Conservation (phyloP, 2,329 filamentous ascomycete genomes). For the Clarireedia homoeocarpa region DNA sequence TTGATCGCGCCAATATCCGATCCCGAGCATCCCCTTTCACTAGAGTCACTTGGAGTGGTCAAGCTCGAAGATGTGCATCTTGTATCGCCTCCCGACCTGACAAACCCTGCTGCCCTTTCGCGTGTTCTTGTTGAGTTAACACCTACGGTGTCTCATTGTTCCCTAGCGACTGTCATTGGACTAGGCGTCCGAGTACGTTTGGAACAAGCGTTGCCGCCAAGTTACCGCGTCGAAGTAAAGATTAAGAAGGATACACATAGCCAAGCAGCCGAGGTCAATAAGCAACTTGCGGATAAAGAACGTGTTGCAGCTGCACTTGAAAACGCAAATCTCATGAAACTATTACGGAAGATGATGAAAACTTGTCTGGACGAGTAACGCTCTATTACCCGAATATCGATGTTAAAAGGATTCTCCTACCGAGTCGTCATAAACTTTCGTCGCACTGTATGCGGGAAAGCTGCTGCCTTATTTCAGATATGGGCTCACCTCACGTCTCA, state of each 20-base stretch:
- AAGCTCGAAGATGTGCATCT: conserved; percentile 93
- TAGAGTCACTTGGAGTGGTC: conserved; percentile 89
- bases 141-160: conserved; percentile 95
- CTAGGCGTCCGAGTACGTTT: conserved; percentile 85
- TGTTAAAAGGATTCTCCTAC: neutral
- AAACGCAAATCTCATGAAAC: conserved; percentile 81
- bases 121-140: conserved; percentile 83
- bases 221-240: conserved; percentile 84
- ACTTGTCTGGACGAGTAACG: conserved; percentile 46
- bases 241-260: conserved; percentile 96
- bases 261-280: conserved; percentile 92
- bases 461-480: too few species aligned
- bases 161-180: conserved; percentile 90
- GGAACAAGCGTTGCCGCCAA: conserved; percentile 82
- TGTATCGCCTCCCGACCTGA: conserved; percentile 50
- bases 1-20: conserved; percentile 92
- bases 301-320: conserved; percentile 89
- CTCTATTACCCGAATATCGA: neutral
- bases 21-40: conserved; percentile 89
- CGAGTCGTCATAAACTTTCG: too few species aligned
- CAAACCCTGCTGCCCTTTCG: conserved; percentile 49
- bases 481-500: too few species aligned
- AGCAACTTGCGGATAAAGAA: conserved; percentile 95
- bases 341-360: conserved; percentile 89
- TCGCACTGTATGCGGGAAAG: too few species aligned